phyloP scores from a whole-genome alignment of 176 grass and related monocot genomes.

The Chloris gayana region DNA sequence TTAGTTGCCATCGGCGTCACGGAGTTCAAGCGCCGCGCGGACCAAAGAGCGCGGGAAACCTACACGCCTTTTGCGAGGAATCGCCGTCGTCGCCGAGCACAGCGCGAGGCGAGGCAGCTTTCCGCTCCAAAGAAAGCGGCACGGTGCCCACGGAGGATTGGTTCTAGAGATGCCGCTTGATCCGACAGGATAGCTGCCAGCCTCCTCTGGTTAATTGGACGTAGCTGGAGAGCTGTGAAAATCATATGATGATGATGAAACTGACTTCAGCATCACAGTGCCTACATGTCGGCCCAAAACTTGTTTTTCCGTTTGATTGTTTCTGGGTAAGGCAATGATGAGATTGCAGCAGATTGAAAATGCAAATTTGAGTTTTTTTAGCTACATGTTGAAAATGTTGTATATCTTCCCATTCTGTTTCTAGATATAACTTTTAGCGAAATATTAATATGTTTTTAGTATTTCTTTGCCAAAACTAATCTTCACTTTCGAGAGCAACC shows the following conservation, averaged over 20 bases:
- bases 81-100: background rate
- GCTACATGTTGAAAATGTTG: too few species aligned
- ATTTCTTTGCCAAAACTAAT: too few species aligned
- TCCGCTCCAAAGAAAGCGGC: slow-evolving; percentile 11
- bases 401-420: too few species aligned
- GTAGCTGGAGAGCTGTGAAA: background rate
- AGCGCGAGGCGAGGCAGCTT: background rate
- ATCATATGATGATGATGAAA: background rate
- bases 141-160: slow-evolving; percentile 4
- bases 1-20: slow-evolving; percentile 19
- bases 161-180: slow-evolving; percentile 14
- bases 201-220: background rate
- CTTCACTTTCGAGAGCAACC: too few species aligned
- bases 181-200: background rate
- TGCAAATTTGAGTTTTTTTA: too few species aligned
- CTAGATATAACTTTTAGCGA: too few species aligned
- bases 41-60: background rate
- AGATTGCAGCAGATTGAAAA: background rate
- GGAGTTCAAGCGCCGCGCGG: slow-evolving; percentile 17
- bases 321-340: background rate
- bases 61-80: slow-evolving; percentile 1
- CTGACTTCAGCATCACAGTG: background rate
- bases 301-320: background rate
- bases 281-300: background rate
- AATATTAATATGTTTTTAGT: too few species aligned